These are phyloP conservation scores for Cyberlindnera sargentensis DNA, from an alignment of 805 yeast species.

Conservation along the genomic window DNA sequence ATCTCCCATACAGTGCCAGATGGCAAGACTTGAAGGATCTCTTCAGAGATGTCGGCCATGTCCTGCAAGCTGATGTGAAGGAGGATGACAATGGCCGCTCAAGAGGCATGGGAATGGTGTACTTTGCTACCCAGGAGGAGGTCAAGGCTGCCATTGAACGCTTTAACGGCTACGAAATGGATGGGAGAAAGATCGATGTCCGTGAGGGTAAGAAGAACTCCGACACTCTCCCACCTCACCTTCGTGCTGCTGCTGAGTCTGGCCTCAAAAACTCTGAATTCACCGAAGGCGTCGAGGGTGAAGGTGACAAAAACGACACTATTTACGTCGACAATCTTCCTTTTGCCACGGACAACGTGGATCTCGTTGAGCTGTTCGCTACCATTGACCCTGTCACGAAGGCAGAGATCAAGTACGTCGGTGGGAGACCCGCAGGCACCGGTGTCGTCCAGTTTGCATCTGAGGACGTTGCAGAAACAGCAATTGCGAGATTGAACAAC, in stretches of 20 bases:
- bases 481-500: slow-evolving; percentile 67
- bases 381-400: slow-evolving; percentile 68
- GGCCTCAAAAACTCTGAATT: slow-evolving; percentile 36
- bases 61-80: slow-evolving; percentile 77
- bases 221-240: slow-evolving; percentile 3
- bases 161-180: slow-evolving; percentile 62
- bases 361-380: slow-evolving; percentile 77
- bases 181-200: slow-evolving; percentile 75
- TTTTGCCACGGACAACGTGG: slow-evolving; percentile 80
- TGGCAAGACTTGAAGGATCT: slow-evolving; percentile 87
- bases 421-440: slow-evolving; percentile 68
- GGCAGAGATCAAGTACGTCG: slow-evolving; percentile 66
- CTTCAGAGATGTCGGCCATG: slow-evolving; percentile 69
- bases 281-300: slow-evolving; percentile 57
- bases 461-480: slow-evolving; percentile 61
- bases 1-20: slow-evolving; percentile 71
- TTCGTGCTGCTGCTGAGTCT: background rate
- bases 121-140: slow-evolving; percentile 56
- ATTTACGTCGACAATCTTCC: slow-evolving; percentile 79
- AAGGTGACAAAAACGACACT: slow-evolving; percentile 52
- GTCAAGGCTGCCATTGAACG: slow-evolving; percentile 65
- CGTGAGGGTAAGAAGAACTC: slow-evolving; percentile 55
- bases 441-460: slow-evolving; percentile 79
- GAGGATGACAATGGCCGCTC: slow-evolving; percentile 61
- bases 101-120: slow-evolving; percentile 80